These are phyloP conservation scores for Paraphoma chrysanthemicola DNA, from an alignment of 2,329 filamentous ascomycete species.

Conservation along the genomic window DNA sequence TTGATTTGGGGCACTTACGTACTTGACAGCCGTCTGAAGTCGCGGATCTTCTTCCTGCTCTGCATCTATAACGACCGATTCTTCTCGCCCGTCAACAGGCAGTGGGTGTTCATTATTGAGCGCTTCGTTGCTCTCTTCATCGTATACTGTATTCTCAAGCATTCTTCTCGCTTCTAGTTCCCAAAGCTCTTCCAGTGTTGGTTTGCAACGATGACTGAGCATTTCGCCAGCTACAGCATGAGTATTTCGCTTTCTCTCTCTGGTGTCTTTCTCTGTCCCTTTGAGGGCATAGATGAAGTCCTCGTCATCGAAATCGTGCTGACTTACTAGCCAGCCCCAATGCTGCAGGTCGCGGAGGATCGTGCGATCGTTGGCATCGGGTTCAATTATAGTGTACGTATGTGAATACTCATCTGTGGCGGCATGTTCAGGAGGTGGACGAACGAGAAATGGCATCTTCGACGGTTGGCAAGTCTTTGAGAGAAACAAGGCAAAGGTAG, in stretches of 20 bases:
- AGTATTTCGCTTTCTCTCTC: background rate
- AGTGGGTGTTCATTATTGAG: background rate
- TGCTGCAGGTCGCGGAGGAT: slow-evolving; percentile 4
- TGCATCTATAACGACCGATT: background rate
- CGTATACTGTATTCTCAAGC: background rate
- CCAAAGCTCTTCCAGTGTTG: slow-evolving; percentile 9
- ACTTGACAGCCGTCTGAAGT: background rate
- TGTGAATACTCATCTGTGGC: background rate
- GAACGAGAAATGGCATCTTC: slow-evolving; percentile 10
- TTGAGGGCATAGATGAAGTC: background rate
- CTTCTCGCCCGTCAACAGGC: background rate
- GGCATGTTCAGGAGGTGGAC: background rate
- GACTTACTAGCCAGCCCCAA: slow-evolving; percentile 10
- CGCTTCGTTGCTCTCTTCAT: background rate
- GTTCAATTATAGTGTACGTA: background rate
- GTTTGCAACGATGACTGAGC: background rate
- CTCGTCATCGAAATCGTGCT: background rate
- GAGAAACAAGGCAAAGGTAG: background rate
- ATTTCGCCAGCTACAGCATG: slow-evolving; percentile 4
- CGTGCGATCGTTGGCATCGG: background rate
- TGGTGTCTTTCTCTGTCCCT: background rate
- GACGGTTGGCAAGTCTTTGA: background rate
- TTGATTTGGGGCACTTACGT: background rate
- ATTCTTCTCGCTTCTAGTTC: slow-evolving; percentile 1
- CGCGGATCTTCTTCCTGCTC: background rate